Base-by-base conservation (phyloP, 257 asterid genomes). In the Nicotiana tomentosiformis region DNA sequence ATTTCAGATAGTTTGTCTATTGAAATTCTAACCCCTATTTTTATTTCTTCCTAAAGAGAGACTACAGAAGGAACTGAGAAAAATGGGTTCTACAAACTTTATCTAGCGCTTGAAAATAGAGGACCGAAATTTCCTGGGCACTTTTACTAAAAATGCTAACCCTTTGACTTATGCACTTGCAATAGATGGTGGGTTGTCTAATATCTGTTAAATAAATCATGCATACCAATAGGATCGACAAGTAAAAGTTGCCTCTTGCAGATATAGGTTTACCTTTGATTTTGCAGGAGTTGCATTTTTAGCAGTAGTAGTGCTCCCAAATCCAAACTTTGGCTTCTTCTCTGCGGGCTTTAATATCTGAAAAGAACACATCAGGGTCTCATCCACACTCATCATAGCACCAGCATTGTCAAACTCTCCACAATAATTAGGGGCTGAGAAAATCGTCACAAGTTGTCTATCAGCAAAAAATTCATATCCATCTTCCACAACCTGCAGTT, bases 401-500 rank as follows among this genome's bases (percentile, higher is more conserved):
- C 80, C 80, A 51, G 64, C 64, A 74, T 74, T 74, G 23, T 74
- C 80, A 51, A 74, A 74, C 5, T 74, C 80, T 32, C 80, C 80
- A 74, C 80, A 74, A 51, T 74, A 74, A 15, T 74, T 74, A 51
- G 80, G 80, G 43, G 80, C 80, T 15, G 80, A 74, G 53, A 74
- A 74, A 1, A 74, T 74, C 0, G 80, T 74, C 46, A 74, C 80
- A 56, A 85, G 85, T 60, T 77, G 87, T 69, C 87, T 81, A 58
- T 85, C 85, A 12, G 85, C 85, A 66, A 82, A 82, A 77, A 85
- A 85, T 67, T 85, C 85, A 11, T 77, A 82, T 77, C 83, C 87
- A 60, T 82, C 87, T 82, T 85, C 87, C 78, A 85, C 87, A 35
- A 85, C 87, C 85, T 85, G 81, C 85, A 81, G 80, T 81, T 23